A percentile compares a stretch with the other conserved stretches of the same genome.
phyloP scores from a whole-genome alignment of 805 yeast genomes.

The Candida qinlingensis region DNA sequence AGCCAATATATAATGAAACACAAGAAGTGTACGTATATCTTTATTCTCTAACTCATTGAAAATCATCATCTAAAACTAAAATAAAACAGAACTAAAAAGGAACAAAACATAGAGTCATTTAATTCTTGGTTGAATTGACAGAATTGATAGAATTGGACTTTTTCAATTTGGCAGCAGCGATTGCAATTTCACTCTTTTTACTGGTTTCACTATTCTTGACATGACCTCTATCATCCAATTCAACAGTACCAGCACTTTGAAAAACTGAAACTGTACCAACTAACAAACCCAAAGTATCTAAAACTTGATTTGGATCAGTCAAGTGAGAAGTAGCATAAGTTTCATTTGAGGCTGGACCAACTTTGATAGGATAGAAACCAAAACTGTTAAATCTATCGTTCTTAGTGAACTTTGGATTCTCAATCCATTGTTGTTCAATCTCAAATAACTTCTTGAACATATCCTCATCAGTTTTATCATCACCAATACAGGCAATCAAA shows the following conservation, averaged over 20 bases:
- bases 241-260: constrained; percentile 73
- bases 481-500: constrained; percentile 87
- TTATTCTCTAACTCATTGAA: too few relatives aligned
- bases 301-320: constrained; percentile 75
- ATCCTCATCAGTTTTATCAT: constrained; percentile 95
- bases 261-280: constrained; percentile 75
- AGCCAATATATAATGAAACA: too few relatives aligned
- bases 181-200: constrained; percentile 29
- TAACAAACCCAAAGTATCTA: constrained; percentile 76
- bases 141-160: constrained; percentile 11
- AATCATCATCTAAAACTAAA: background rate
- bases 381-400: constrained; percentile 44
- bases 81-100: background rate
- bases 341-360: constrained; percentile 85
- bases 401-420: constrained; percentile 31
- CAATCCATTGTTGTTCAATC: constrained; percentile 52
- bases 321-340: constrained; percentile 85
- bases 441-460: constrained; percentile 79
- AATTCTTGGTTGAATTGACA: background rate
- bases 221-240: constrained; percentile 75
- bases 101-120: too few relatives aligned
- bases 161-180: constrained; percentile 17
- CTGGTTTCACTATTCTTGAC: constrained; percentile 38
- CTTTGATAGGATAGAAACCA: constrained; percentile 81
- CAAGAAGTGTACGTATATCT: too few relatives aligned